These are phyloP conservation scores for Peronosclerospora sorghi DNA, from an alignment of 352 stramenopile species.

Conservation along the genomic window DNA sequence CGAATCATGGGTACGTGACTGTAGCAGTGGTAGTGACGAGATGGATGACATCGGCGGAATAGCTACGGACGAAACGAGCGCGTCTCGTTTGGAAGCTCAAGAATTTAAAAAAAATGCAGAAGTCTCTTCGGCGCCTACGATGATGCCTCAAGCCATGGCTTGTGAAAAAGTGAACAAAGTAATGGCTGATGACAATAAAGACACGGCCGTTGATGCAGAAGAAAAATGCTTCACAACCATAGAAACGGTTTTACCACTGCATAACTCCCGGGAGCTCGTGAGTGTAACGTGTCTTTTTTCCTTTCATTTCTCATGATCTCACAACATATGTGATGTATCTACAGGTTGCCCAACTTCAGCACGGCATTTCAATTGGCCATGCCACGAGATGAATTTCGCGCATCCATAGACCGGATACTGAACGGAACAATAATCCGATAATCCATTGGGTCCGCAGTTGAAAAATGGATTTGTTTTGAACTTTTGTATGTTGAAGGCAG, in stretches of 20 bases:
- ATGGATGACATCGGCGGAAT: constrained; percentile 2
- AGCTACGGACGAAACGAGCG: constrained; percentile 11
- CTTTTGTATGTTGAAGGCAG: no score
- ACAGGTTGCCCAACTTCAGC: constrained; percentile 41
- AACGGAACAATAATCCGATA: no score
- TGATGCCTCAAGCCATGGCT: constrained; percentile 4
- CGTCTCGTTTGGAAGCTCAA: constrained; percentile 11
- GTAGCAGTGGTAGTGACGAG: constrained; percentile 23
- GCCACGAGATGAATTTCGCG: constrained; percentile 16
- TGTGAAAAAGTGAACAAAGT: constrained; percentile 23
- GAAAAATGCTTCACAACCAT: constrained; percentile 62
- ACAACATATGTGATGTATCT: background rate
- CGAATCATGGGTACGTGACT: constrained; percentile 44
- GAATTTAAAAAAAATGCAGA: constrained; percentile 5
- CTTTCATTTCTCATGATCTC: background rate
- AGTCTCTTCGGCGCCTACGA: constrained; percentile 1
- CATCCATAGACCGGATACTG: no score
- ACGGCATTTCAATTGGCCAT: constrained; percentile 42
- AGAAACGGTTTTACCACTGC: constrained; percentile 58
- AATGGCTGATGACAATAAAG: constrained; percentile 6
- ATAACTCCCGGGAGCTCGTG: constrained; percentile 58
- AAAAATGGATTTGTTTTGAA: no score
- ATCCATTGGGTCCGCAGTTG: no score
- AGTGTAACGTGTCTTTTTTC: constrained; percentile 3
- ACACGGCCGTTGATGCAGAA: constrained; percentile 27